Base-by-base conservation (phyloP, 129 eudicot species). In the Flaveria bidentis region DNA sequence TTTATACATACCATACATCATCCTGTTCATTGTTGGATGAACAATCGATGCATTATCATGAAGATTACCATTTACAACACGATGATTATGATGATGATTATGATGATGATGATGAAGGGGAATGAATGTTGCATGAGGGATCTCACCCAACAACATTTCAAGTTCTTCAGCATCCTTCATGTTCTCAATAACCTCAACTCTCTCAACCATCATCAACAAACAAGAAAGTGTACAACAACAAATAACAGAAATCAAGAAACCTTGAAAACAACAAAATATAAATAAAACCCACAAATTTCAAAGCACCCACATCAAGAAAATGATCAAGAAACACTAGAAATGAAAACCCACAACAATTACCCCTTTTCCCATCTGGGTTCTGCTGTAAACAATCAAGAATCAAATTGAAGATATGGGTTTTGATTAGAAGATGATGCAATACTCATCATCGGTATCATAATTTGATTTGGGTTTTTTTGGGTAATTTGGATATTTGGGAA, bases 161-260 rank as follows among this genome's bases (percentile, higher is more conserved):
- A 90, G 82, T 83, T 90, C 96, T 66, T 90, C 90, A 81, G 85
- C 96, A 52, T 85, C 89, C 82, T 87, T 88, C 92, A 90, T 90
- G 57, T 78, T 86, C 47, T 79, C 79, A 64, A 69, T 73, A 75
- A 65, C 64, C 75, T 46, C 82, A 74, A 80, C 82, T 72, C 85
- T 63, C 77, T 81, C 84, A 74, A 86, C 79, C 86, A 81, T 88
- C 73, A 80, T 53, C 75, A 73, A 65, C 22, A 28, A 39, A 67
- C 41, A 36, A 36, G 41, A 36, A 36, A 64, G 70, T 55, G 68
- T 66, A 76, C 62, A 84, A 81, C 65, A 82, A 36, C 41, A 36
- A 49, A 49, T 71, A 71, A 51, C 64, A 46, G 46, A 76, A 25
- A 56, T 45, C 52, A 82, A 77, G 26, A 74, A 82, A 72, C 46